These are phyloP conservation scores for Scutellaria galericulata DNA, from an alignment of 257 asterid genomes.

Conservation along the genomic window DNA sequence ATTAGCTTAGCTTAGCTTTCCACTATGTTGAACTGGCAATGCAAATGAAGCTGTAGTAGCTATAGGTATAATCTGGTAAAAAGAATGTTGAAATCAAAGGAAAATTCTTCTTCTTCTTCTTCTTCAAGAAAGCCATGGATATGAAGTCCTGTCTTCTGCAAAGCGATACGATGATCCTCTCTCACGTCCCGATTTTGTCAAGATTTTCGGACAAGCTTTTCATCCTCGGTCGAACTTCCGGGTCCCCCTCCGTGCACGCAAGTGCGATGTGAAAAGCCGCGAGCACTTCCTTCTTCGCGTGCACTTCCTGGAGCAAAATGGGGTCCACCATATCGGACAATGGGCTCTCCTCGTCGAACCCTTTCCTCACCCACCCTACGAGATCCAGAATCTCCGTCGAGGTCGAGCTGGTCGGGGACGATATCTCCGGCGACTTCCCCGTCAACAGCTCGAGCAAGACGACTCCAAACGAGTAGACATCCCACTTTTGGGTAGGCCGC, in stretches of 20 bases:
- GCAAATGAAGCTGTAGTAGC: constrained; percentile 20
- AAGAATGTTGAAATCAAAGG: constrained; percentile 27
- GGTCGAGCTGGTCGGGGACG: constrained; percentile 66
- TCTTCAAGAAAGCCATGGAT: background rate
- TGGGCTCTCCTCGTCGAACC: constrained; percentile 79
- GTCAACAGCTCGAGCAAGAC: constrained; percentile 81
- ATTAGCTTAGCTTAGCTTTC: constrained; percentile 9
- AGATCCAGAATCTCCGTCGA: constrained; percentile 71
- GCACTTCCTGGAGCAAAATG: constrained; percentile 65
- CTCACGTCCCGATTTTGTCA: constrained; percentile 67
- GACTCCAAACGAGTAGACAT: constrained; percentile 88
- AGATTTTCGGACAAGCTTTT: constrained; percentile 75
- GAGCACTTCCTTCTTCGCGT: constrained; percentile 80
- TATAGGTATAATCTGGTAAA: constrained; percentile 20
- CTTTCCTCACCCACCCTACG: constrained; percentile 88
- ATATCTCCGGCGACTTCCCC: constrained; percentile 80
- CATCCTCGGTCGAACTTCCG: constrained; percentile 95
- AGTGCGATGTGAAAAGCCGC: constrained; percentile 77
- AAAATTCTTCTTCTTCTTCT: background rate
- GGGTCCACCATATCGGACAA: constrained; percentile 87
- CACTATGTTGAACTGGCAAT: background rate
- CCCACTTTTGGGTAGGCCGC: constrained; percentile 96
- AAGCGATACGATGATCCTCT: background rate
- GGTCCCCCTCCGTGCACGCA: constrained; percentile 87
- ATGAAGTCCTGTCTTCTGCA: background rate